Percentiles rank a stretch among this genome's conserved stretches.
Evolutionary conservation across 805 yeast species (phyloP).

Genomic region (Candida ovalis): DNA sequence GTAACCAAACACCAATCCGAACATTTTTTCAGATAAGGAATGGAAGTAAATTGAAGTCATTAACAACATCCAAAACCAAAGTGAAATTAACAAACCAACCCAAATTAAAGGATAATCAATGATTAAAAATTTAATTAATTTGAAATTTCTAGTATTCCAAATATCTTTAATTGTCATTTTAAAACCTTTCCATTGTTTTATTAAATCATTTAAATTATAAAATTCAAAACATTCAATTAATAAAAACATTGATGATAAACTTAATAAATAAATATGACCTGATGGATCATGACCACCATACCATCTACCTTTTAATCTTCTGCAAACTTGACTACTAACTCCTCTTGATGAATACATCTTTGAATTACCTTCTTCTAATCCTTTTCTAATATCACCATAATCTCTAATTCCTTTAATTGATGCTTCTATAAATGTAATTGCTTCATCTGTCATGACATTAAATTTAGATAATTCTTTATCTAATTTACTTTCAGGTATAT

Average conservation of each 20-base stretch:
- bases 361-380: background rate
- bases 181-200: constrained; percentile 6
- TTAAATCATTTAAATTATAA: constrained; percentile 13
- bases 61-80: constrained; percentile 87
- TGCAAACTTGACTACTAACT: constrained; percentile 41
- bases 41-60: constrained; percentile 87
- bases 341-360: constrained; percentile 14
- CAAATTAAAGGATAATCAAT: constrained; percentile 24
- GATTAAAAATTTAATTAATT: constrained; percentile 7
- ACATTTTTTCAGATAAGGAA: constrained; percentile 66
- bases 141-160: background rate
- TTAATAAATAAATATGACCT: constrained; percentile 83
- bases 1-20: constrained; percentile 65
- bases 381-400: background rate
- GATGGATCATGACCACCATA: constrained; percentile 92
- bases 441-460: background rate
- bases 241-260: constrained; percentile 61
- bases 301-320: constrained; percentile 66
- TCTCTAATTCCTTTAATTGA: background rate
- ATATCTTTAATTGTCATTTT: background rate
- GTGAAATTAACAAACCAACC: constrained; percentile 33
- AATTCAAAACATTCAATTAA: constrained; percentile 52
- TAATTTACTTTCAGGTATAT: constrained; percentile 21
- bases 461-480: background rate
- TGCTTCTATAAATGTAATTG: background rate